These are phyloP conservation scores for Suhomyces sp. DNA, from an alignment of 805 yeast species.

Conservation along the genomic window DNA sequence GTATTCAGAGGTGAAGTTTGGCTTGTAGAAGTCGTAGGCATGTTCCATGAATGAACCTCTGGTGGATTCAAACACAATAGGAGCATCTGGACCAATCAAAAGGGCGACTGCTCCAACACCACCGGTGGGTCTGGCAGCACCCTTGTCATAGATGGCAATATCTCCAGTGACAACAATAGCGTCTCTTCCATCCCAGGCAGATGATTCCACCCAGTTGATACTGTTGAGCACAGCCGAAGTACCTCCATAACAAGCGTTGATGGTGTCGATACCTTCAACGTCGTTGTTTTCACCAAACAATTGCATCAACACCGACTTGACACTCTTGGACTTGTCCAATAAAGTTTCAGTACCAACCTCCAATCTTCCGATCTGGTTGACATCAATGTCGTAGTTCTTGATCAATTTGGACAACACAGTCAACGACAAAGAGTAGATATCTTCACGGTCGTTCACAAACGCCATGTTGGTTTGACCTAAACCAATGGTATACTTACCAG, in stretches of 20 bases:
- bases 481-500: constrained; percentile 98
- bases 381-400: constrained; percentile 79
- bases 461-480: constrained; percentile 98
- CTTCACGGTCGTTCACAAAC: constrained; percentile 96
- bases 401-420: constrained; percentile 81
- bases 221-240: constrained; percentile 93
- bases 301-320: constrained; percentile 94
- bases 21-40: constrained; percentile 97
- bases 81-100: constrained; percentile 96
- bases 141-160: constrained; percentile 94
- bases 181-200: constrained; percentile 97
- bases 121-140: constrained; percentile 99
- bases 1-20: constrained; percentile 93
- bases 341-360: constrained; percentile 99
- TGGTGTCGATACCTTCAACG: constrained; percentile 92
- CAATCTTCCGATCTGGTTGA: constrained; percentile 80
- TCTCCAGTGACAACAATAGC: constrained; percentile 97
- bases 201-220: constrained; percentile 92
- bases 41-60: constrained; percentile 96
- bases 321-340: constrained; percentile 94
- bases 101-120: constrained; percentile 98
- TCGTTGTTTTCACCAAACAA: constrained; percentile 85
- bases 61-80: constrained; percentile 83
- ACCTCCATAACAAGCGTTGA: constrained; percentile 99
- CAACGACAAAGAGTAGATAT: constrained; percentile 88